A percentile compares a stretch with the other conserved stretches of the same genome.
phyloP scores from a whole-genome alignment of 106 monocot species.

The Dendrobium catenatum region DNA sequence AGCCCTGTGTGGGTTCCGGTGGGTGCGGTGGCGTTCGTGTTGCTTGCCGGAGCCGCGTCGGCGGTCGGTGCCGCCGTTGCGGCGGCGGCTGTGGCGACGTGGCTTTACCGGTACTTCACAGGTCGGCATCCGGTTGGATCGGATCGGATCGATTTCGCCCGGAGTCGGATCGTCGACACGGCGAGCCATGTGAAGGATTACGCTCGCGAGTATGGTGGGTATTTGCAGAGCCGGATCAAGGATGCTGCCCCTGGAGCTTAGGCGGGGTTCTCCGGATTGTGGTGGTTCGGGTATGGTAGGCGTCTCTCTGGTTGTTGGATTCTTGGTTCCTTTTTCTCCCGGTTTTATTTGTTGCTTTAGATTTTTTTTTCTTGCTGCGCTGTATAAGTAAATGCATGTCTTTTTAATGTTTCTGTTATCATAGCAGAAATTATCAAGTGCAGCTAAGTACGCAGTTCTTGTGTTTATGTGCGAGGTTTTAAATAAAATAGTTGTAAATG shows the following conservation, averaged over 20 bases:
- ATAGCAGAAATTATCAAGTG: no score
- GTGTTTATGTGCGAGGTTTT: background rate
- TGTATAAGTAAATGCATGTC: background rate
- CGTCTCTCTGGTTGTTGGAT: background rate
- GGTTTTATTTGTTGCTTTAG: background rate
- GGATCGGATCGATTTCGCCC: conserved; percentile 48
- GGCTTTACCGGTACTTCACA: conserved; percentile 62
- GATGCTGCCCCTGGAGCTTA: conserved; percentile 75
- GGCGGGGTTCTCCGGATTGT: background rate
- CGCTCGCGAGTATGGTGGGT: conserved; percentile 49
- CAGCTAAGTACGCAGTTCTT: no score
- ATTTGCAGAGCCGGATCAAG: conserved; percentile 37
- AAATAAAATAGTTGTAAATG: background rate
- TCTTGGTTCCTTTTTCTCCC: background rate
- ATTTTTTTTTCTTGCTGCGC: background rate
- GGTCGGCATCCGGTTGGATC: conserved; percentile 57
- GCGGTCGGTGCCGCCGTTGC: conserved; percentile 27
- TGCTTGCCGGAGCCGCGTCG: conserved; percentile 19
- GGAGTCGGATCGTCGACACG: conserved; percentile 55
- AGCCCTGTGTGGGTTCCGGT: conserved; percentile 64
- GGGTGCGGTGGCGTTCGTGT: conserved; percentile 22
- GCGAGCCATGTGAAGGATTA: conserved; percentile 67
- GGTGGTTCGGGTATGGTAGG: background rate
- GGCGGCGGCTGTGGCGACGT: conserved; percentile 31
- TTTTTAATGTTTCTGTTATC: background rate